Conservation (phyloP, 2,329 filamentous ascomycete species). For the Microdochium bolleyi region DNA sequence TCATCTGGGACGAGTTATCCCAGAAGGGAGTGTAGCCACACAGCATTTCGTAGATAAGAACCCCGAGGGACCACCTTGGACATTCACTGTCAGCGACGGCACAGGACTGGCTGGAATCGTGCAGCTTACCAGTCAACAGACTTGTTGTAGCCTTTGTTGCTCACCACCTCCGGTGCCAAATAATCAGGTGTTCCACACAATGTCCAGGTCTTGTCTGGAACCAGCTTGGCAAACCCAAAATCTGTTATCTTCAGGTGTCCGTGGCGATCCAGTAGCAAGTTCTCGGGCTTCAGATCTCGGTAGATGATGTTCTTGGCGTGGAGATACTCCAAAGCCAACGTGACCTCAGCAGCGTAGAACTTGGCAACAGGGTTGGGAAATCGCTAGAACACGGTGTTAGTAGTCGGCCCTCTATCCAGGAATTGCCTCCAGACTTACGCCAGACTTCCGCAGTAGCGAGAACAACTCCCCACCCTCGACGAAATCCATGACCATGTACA, state of each 20-base stretch:
- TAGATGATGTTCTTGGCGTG: conserved; percentile 96
- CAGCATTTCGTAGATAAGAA: conserved; percentile 98
- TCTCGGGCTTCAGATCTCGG: conserved; percentile 93
- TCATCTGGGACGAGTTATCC: conserved; percentile 96
- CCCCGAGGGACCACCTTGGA: conserved; percentile 90
- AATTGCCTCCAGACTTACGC: conserved; percentile 42
- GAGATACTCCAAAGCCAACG: conserved; percentile 88
- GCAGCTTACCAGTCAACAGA: conserved; percentile 87
- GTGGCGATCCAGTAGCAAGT: conserved; percentile 82
- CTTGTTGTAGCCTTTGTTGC: conserved; percentile 98
- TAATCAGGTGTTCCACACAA: conserved; percentile 97
- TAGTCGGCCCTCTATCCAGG: not conserved
- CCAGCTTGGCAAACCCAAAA: conserved; percentile 97
- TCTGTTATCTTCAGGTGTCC: conserved; percentile 96
- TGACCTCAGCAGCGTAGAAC: conserved; percentile 97
- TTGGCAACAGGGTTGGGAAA: conserved; percentile 98
- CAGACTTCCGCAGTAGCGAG: conserved; percentile 88
- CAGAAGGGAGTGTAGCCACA: conserved; percentile 99
- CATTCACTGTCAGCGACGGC: conserved; percentile 2
- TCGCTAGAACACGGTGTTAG: conserved; percentile 48
- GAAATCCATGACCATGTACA: conserved; percentile 99
- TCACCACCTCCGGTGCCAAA: conserved; percentile 94
- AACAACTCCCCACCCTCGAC: conserved; percentile 97
- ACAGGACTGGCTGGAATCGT: conserved; percentile 5
- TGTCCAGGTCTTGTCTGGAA: conserved; percentile 98